phyloP scores from a whole-genome alignment of 1,139 yeast genomes.

The Sugiyamaella xylanicola region DNA sequence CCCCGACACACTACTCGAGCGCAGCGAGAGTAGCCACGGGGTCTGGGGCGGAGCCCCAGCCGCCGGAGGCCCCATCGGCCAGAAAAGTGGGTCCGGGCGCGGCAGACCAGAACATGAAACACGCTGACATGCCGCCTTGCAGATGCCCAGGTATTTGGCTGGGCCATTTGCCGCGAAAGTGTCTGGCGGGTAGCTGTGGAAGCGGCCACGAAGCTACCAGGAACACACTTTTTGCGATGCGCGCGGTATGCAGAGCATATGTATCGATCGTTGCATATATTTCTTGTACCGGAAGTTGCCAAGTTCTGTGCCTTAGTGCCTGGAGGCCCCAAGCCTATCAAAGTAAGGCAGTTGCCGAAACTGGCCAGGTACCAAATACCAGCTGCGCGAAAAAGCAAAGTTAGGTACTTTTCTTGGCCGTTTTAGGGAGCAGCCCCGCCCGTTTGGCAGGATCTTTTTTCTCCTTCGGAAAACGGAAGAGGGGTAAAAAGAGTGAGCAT shows the following conservation, averaged over 20 bases:
- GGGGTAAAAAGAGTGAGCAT: background rate
- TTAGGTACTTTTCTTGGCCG: background rate
- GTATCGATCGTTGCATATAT: background rate
- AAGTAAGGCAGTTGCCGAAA: conserved; percentile 2
- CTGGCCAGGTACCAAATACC: background rate
- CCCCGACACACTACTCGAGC: background rate
- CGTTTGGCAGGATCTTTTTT: background rate
- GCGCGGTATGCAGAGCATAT: background rate
- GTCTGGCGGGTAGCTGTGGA: background rate
- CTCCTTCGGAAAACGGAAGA: background rate
- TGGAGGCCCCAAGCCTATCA: background rate
- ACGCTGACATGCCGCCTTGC: background rate
- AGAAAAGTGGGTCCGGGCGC: background rate
- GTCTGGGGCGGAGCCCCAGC: conserved; percentile 1
- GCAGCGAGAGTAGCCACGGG: background rate
- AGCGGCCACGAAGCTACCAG: conserved; percentile 9
- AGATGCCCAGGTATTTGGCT: conserved; percentile 1
- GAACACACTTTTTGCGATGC: background rate
- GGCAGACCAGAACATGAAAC: background rate
- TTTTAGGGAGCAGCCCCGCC: background rate
- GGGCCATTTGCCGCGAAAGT: background rate
- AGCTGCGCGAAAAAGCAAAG: background rate
- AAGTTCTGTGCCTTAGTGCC: conserved; percentile 3
- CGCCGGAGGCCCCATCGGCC: background rate
- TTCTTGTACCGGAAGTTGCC: conserved; percentile 10